Percentiles rank a stretch among this genome's conserved stretches.
Evolutionary conservation across 2,329 filamentous ascomycete genomes (phyloP).

Genomic region (Neurospora crassa): DNA sequence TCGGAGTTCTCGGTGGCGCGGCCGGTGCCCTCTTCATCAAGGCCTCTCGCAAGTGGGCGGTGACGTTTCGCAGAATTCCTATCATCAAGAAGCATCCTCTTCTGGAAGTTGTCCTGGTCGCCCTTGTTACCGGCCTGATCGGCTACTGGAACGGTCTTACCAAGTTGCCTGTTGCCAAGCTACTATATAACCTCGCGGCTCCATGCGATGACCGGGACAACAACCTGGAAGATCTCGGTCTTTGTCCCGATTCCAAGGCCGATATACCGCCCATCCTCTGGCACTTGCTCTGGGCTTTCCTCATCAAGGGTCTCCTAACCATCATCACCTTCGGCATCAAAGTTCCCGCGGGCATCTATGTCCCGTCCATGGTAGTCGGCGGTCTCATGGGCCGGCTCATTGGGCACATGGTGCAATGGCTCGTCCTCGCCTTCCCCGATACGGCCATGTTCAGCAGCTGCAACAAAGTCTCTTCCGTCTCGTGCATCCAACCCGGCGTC

Average conservation of each 20-base stretch:
- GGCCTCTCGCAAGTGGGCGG: slow-evolving; percentile 81
- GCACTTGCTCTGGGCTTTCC: slow-evolving; percentile 65
- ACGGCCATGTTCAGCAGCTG: slow-evolving; percentile 69
- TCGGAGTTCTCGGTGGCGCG: slow-evolving; percentile 76
- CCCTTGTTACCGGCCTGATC: slow-evolving; percentile 70
- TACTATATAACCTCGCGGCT: slow-evolving; percentile 82
- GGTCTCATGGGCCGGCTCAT: slow-evolving; percentile 83
- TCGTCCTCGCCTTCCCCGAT: slow-evolving; percentile 63
- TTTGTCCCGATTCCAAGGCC: slow-evolving; percentile 64
- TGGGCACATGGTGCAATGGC: slow-evolving; percentile 75
- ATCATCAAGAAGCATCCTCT: slow-evolving; percentile 76
- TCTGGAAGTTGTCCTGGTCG: slow-evolving; percentile 81
- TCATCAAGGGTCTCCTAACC: slow-evolving; percentile 84
- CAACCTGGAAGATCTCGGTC: slow-evolving; percentile 53
- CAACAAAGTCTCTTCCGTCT: slow-evolving; percentile 57
- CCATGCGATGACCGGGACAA: slow-evolving; percentile 67
- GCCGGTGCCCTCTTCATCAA: slow-evolving; percentile 94
- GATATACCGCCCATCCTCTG: slow-evolving; percentile 71
- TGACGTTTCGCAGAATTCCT: slow-evolving; percentile 71
- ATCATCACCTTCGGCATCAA: slow-evolving; percentile 93
- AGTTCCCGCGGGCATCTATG: slow-evolving; percentile 92
- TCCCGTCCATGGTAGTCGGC: slow-evolving; percentile 97
- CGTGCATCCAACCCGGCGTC: slow-evolving; percentile 91
- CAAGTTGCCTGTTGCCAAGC: slow-evolving; percentile 78
- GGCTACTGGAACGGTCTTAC: slow-evolving; percentile 94